Conservation (phyloP, 192 early-diverging fungal genomes). For the Backusella morwellensis region DNA sequence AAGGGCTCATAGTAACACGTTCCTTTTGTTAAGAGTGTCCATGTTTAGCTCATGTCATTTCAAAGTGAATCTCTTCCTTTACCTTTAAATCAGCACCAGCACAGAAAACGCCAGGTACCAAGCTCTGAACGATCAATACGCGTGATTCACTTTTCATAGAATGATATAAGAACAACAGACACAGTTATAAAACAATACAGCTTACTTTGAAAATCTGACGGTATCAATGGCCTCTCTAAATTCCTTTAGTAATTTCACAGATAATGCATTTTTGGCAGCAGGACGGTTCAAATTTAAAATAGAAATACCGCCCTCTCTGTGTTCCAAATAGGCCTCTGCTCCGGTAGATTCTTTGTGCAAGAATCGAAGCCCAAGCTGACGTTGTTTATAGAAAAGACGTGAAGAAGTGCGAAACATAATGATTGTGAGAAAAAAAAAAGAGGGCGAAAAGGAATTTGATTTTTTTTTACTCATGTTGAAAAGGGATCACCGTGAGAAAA, state of each 20-base stretch:
- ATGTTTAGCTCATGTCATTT: neutral
- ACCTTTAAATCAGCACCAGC: conserved; percentile 95
- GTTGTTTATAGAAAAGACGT: neutral
- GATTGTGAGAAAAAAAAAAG: neutral
- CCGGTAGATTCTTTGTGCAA: neutral
- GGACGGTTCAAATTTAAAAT: conserved; percentile 85
- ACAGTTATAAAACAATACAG: neutral
- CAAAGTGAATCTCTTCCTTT: conserved; percentile 3
- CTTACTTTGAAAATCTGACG: conserved; percentile 64
- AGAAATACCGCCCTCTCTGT: conserved; percentile 63
- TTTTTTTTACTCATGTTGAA: neutral
- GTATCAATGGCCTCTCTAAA: conserved; percentile 64
- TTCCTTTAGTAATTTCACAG: conserved; percentile 67
- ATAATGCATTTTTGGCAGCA: conserved; percentile 87
- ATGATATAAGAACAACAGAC: neutral
- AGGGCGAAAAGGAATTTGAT: neutral
- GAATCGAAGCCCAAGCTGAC: neutral
- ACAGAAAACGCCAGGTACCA: conserved; percentile 85
- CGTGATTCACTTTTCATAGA: conserved; percentile 49
- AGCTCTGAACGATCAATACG: conserved; percentile 78
- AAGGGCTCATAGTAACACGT: conserved; percentile 71
- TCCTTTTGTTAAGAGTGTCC: conserved; percentile 50
- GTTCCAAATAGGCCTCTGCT: conserved; percentile 42
- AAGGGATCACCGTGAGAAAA: neutral
- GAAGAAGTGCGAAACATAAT: neutral